Evolutionary conservation across 768 basidiomycete genomes (phyloP), one percentile per base, ranked within the genome.

Genomic region (Podaxis carcinomalis): DNA sequence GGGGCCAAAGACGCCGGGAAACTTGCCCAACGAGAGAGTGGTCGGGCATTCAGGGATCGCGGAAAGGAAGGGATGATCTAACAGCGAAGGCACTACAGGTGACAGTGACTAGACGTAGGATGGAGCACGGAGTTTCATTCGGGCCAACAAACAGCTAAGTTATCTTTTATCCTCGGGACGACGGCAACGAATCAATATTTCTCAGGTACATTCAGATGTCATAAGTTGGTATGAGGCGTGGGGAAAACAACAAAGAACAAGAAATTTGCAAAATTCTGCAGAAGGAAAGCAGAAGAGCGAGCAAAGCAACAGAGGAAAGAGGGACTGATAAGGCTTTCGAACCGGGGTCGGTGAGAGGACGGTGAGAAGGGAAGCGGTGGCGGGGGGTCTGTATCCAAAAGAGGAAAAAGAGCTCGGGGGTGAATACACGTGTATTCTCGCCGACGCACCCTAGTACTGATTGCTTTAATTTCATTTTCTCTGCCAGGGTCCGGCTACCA

Each of bases 401-500:
- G 67, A 69, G 71, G 52, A 69, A 69, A 71, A 69, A 66, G 69
- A 68, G 67, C 71, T 77, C 78, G 80, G 78, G 77, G 80, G 79
- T 78, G 83, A 85, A 82, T 87, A 87, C 86, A 89, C 87, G 87
- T 89, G 87, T 85, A 80, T 82, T 80, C 83, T 82, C 77, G 78
- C 77, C 87, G 81, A 84, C 83, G 80, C 78, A 72, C 57, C 61
- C 62, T 68, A 66, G 68, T 64, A 68, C 14, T 69, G 78, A 78
- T 79, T 78, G 69, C 72, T 76, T 78, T 77, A 77, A 79, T 76
- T 78, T 78, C 74, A 70, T 70, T 74, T 78, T 79, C 73, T 74
- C 78, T 74, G 79, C 78, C 76, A 78, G 77, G 78, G 77, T 79
- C 79, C 78, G 19, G 51, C 73, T 56, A 59, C 50, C 74, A 78